A percentile compares a stretch with the other conserved stretches of the same genome.
phyloP scores from a whole-genome alignment of 2,329 filamentous ascomycete genomes.

The Xylariaceae sp. region DNA sequence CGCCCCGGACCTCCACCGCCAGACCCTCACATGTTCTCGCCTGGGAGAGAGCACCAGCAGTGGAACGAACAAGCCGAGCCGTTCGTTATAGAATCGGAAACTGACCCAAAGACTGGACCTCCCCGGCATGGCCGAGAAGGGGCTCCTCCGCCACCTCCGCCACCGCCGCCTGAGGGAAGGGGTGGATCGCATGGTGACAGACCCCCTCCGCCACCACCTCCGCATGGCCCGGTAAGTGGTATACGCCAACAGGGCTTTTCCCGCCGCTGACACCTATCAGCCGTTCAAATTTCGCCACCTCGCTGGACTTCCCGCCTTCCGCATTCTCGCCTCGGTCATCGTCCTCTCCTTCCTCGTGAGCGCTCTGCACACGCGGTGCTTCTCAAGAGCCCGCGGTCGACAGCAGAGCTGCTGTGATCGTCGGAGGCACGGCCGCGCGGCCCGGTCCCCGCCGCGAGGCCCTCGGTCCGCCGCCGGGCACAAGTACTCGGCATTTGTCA shows the following conservation, averaged over 20 bases:
- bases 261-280: too few relatives aligned
- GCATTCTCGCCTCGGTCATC: conserved; percentile 12
- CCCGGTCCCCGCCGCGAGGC: too few relatives aligned
- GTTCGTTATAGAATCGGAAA: too few relatives aligned
- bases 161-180: conserved; percentile 5
- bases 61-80: too few relatives aligned
- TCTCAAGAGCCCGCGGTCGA: conserved; percentile 16
- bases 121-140: not conserved
- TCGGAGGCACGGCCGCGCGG: conserved; percentile 15
- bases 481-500: conserved; percentile 25
- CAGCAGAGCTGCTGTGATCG: conserved; percentile 19
- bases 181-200: conserved; percentile 1
- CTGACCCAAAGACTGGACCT: not conserved
- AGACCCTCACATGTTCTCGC: too few relatives aligned
- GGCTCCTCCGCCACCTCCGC: conserved; percentile 1
- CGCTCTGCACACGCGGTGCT: conserved; percentile 20
- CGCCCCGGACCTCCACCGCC: too few relatives aligned
- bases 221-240: conserved; percentile 1
- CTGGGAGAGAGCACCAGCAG: too few relatives aligned
- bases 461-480: conserved; percentile 4
- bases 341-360: conserved; percentile 19
- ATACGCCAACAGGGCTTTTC: too few relatives aligned
- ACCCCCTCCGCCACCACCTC: conserved; percentile 5
- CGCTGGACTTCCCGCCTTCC: conserved; percentile 6
- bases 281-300: conserved; percentile 8